Evolutionary conservation across 1,284 basidiomycete species (phyloP).

Genomic region (Puccinia triticina): DNA sequence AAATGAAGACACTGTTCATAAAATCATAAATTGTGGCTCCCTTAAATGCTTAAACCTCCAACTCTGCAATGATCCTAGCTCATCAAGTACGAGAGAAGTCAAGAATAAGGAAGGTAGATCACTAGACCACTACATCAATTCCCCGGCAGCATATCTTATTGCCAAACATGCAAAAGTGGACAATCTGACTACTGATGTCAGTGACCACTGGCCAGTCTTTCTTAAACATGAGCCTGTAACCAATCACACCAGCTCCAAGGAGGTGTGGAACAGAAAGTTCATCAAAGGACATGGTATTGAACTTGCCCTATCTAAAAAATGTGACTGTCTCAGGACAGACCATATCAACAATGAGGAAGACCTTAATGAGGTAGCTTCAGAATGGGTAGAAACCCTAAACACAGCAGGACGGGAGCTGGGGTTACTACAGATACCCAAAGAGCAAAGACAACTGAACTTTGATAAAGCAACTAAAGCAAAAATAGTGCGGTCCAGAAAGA

Average conservation of each 20-base stretch:
- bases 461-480: not conserved
- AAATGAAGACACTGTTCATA: no score
- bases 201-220: conserved; percentile 1
- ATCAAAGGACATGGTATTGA: not conserved
- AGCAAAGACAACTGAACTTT: not conserved
- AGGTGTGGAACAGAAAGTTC: not conserved
- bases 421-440: not conserved
- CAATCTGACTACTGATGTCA: not conserved
- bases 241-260: no score
- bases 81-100: no score
- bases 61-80: no score
- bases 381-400: not conserved
- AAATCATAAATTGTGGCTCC: no score
- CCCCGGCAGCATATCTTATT: no score
- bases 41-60: no score
- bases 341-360: not conserved
- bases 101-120: no score
- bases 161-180: not conserved
- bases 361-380: not conserved
- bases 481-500: no score
- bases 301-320: not conserved
- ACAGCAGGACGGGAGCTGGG: not conserved
- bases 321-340: not conserved
- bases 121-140: no score
- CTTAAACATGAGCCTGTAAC: no score